phyloP scores from a whole-genome alignment of 345 rosid genomes.

The Gossypium bickii region DNA sequence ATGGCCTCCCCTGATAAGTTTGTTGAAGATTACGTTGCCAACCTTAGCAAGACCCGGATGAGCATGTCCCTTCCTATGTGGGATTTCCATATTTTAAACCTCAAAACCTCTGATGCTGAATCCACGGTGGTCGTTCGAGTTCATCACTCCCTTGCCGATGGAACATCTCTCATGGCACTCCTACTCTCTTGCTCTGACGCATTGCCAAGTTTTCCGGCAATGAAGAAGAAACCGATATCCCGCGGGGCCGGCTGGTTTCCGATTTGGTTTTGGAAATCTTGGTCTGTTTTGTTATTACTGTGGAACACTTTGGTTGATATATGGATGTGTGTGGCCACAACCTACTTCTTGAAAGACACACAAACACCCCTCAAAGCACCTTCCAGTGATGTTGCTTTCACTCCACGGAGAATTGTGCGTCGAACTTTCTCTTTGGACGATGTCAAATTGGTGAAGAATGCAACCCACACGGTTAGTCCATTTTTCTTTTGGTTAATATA shows the following conservation, averaged over 20 bases:
- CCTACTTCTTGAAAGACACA: constrained; percentile 23
- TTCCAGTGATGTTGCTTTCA: constrained; percentile 3
- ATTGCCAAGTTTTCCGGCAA: neutral
- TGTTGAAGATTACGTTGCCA: constrained; percentile 32
- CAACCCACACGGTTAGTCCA: constrained; percentile 19
- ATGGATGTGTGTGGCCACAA: constrained; percentile 24
- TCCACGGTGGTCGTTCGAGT: constrained; percentile 18
- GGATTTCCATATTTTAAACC: constrained; percentile 42
- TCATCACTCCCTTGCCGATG: constrained; percentile 45
- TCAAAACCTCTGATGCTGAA: constrained; percentile 29
- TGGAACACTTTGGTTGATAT: constrained; percentile 33
- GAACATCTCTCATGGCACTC: constrained; percentile 36
- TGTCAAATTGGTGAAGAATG: constrained; percentile 19
- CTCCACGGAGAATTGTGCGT: constrained; percentile 29
- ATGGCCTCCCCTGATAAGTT: constrained; percentile 18
- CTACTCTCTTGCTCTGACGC: constrained; percentile 20
- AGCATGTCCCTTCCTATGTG: constrained; percentile 36
- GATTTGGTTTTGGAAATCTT: neutral
- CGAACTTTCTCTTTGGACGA: constrained; percentile 28
- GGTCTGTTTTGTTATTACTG: constrained; percentile 4
- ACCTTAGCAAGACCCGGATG: constrained; percentile 20
- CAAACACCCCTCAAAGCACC: constrained; percentile 32
- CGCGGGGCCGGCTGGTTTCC: neutral
- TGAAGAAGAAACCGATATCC: neutral
- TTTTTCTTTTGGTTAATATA: neutral